Conservation (phyloP, 2,329 filamentous ascomycete genomes). For the Delphinella strobiligena region DNA sequence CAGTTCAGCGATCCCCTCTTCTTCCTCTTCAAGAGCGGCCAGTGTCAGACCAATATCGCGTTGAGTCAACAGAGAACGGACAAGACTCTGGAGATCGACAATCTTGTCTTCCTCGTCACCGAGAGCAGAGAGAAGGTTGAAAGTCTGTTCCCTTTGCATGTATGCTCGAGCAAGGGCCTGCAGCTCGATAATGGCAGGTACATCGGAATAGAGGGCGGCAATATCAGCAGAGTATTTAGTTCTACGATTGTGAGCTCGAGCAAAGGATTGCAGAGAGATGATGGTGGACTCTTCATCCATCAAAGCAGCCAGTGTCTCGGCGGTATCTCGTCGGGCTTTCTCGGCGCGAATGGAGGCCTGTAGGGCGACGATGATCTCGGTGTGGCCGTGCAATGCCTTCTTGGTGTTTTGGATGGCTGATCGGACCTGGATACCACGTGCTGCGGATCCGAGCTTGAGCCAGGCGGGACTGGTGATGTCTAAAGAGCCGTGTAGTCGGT, state of each 20-base stretch:
- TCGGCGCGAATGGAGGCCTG: conserved; percentile 29
- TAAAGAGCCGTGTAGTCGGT: conserved; percentile 1
- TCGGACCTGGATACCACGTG: conserved; percentile 6
- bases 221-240: conserved; percentile 32
- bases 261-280: conserved; percentile 39
- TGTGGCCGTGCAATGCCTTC: conserved; percentile 5
- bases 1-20: conserved; percentile 61
- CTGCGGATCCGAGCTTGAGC: conserved; percentile 8
- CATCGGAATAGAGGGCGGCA: conserved; percentile 45
- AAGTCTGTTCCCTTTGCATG: conserved; percentile 48
- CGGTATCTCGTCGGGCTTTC: conserved; percentile 9
- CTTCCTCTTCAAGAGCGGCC: conserved; percentile 67
- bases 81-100: conserved; percentile 59
- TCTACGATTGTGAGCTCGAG: conserved; percentile 36
- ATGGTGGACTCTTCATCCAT: conserved; percentile 31
- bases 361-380: conserved; percentile 17
- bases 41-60: conserved; percentile 62
- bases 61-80: conserved; percentile 68
- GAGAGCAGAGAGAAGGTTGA: conserved; percentile 56
- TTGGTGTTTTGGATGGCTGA: conserved; percentile 4
- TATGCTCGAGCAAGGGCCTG: conserved; percentile 59
- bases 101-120: conserved; percentile 56
- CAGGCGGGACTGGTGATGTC: conserved; percentile 1
- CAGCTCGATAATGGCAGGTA: conserved; percentile 45
- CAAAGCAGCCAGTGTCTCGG: conserved; percentile 23